A percentile compares a stretch with the other conserved stretches of the same genome.
These are phyloP conservation scores for Trichophyton equinum DNA, from an alignment of 2,329 filamentous ascomycete species.

Conservation along the genomic window DNA sequence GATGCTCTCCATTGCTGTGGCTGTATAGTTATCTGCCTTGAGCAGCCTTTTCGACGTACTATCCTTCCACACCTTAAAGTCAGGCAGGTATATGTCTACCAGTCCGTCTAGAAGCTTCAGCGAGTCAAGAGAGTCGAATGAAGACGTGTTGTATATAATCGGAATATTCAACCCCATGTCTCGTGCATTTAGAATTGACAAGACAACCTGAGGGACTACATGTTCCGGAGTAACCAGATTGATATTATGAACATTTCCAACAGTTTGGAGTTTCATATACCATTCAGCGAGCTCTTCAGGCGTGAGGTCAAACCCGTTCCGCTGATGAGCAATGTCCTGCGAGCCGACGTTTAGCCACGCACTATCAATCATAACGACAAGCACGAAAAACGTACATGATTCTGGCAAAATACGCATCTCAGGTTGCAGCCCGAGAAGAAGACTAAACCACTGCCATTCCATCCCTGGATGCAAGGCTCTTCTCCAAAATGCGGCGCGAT, in stretches of 20 bases:
- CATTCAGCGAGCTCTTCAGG: slow-evolving; percentile 68
- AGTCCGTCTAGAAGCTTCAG: slow-evolving; percentile 63
- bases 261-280: slow-evolving; percentile 69
- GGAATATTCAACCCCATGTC: slow-evolving; percentile 58
- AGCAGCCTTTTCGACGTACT: slow-evolving; percentile 56
- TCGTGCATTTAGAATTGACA: slow-evolving; percentile 61
- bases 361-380: background rate
- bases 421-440: slow-evolving; percentile 71
- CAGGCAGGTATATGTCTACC: slow-evolving; percentile 75
- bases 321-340: slow-evolving; percentile 62
- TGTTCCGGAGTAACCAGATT: slow-evolving; percentile 81
- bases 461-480: slow-evolving; percentile 71
- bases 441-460: slow-evolving; percentile 65
- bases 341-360: background rate
- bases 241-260: slow-evolving; percentile 78
- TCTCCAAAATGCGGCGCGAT: slow-evolving; percentile 80
- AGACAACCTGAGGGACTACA: slow-evolving; percentile 68
- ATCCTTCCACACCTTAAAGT: slow-evolving; percentile 71
- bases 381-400: slow-evolving; percentile 38
- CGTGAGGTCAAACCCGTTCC: slow-evolving; percentile 67
- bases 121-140: slow-evolving; percentile 63
- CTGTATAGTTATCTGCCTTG: slow-evolving; percentile 65
- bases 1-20: slow-evolving; percentile 62
- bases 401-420: slow-evolving; percentile 64
- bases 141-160: slow-evolving; percentile 74